Evolutionary conservation across 352 stramenopile genomes (phyloP).

Genomic region (Phytophthora fragariae): DNA sequence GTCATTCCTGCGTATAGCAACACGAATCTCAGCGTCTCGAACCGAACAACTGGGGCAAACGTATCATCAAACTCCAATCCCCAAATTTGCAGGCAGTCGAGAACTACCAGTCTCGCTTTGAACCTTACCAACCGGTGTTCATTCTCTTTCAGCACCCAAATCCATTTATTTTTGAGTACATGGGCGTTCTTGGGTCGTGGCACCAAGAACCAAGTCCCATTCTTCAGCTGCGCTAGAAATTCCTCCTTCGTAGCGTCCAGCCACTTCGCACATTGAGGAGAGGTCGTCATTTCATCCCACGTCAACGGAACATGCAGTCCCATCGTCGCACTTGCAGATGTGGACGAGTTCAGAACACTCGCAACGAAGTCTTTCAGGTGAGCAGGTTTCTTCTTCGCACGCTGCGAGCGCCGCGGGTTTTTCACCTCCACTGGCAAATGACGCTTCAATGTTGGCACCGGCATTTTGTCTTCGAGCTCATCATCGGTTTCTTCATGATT

Average conservation of each 20-base stretch:
- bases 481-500: no score
- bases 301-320: slow-evolving; percentile 2
- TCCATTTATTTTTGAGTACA: slow-evolving; percentile 16
- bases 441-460: no score
- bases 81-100: slow-evolving; percentile 19
- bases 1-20: neutral
- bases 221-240: slow-evolving; percentile 10
- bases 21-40: slow-evolving; percentile 1
- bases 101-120: slow-evolving; percentile 13
- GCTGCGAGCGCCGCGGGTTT: no score
- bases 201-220: slow-evolving; percentile 5
- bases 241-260: slow-evolving; percentile 18
- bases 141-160: slow-evolving; percentile 18
- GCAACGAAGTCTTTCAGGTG: no score
- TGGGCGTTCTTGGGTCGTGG: slow-evolving; percentile 6
- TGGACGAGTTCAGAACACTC: neutral
- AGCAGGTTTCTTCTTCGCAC: neutral
- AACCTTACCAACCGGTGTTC: slow-evolving; percentile 1
- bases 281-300: slow-evolving; percentile 14
- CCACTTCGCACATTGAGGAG: slow-evolving; percentile 3
- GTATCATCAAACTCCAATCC: slow-evolving; percentile 1
- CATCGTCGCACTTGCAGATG: neutral
- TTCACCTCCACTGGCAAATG: no score
- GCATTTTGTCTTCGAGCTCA: no score
- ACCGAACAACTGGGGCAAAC: neutral